These are phyloP conservation scores for Gracilaria gracilis DNA, from an alignment of 23 red algal species.

Conservation along the genomic window DNA sequence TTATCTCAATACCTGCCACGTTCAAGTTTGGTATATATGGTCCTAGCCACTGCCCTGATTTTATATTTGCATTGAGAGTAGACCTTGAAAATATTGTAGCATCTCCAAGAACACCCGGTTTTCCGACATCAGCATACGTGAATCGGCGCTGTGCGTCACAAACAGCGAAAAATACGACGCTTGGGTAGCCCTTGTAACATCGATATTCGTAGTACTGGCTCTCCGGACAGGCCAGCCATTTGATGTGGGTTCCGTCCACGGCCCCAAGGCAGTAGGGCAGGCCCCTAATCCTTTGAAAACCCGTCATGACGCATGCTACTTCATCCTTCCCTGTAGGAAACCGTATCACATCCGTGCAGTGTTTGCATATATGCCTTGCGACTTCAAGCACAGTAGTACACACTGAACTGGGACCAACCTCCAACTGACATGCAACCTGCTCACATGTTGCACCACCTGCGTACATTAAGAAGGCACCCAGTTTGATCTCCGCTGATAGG, in stretches of 20 bases:
- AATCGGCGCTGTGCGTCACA: constrained; percentile 3
- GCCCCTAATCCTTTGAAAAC: background rate
- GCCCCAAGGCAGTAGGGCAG: background rate
- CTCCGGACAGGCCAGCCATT: constrained; percentile 19
- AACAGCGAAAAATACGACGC: constrained; percentile 16
- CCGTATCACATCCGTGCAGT: background rate
- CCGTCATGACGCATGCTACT: background rate
- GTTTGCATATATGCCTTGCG: no score
- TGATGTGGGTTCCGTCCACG: no score
- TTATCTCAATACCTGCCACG: background rate
- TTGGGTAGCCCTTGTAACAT: constrained; percentile 42
- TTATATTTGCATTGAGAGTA: constrained; percentile 22
- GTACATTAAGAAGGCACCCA: constrained; percentile 21
- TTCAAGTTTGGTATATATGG: background rate
- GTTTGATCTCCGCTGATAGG: background rate
- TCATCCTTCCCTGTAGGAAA: background rate
- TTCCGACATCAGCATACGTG: background rate
- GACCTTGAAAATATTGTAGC: background rate
- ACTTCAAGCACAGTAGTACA: no score
- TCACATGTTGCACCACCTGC: background rate
- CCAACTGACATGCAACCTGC: background rate
- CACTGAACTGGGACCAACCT: no score
- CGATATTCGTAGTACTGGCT: constrained; percentile 27
- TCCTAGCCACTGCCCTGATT: constrained; percentile 8
- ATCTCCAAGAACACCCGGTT: constrained; percentile 28